Evolutionary conservation across 2,329 filamentous ascomycete genomes (phyloP).

Genomic region (Apiospora pterosperma): DNA sequence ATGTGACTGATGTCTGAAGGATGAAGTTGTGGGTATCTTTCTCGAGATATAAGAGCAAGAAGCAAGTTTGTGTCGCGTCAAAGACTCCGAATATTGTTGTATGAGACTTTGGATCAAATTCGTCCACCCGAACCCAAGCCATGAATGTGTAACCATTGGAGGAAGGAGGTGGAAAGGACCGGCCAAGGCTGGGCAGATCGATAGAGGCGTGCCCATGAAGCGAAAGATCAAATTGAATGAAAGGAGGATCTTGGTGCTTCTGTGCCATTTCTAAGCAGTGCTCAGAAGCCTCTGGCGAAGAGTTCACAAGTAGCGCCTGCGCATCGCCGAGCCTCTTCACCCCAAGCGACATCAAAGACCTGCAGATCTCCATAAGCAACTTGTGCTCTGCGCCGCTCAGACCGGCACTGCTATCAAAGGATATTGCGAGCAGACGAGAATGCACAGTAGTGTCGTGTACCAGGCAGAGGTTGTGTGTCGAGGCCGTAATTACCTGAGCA

Average conservation of each 20-base stretch:
- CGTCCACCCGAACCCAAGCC: constrained; percentile 84
- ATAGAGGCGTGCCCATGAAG: constrained; percentile 84
- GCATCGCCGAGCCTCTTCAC: constrained; percentile 80
- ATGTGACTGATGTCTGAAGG: constrained; percentile 88
- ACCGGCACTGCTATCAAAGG: constrained; percentile 50
- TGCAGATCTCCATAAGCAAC: constrained; percentile 64
- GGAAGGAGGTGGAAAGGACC: constrained; percentile 76
- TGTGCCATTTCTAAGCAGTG: constrained; percentile 74
- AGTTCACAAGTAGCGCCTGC: constrained; percentile 62
- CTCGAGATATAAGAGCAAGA: constrained; percentile 89
- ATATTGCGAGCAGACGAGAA: constrained; percentile 60
- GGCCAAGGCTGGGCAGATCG: constrained; percentile 82
- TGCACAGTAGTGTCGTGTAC: constrained; percentile 71
- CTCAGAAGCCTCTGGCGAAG: constrained; percentile 54
- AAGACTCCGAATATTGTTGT: constrained; percentile 96
- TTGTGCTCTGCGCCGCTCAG: constrained; percentile 54
- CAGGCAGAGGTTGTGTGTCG: constrained; percentile 65
- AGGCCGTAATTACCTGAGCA: constrained; percentile 53
- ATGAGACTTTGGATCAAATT: constrained; percentile 79
- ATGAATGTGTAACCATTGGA: constrained; percentile 86
- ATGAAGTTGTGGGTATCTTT: constrained; percentile 93
- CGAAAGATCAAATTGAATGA: constrained; percentile 92
- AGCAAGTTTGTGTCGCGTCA: constrained; percentile 88
- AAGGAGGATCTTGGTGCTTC: constrained; percentile 72
- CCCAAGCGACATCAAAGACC: constrained; percentile 68